Percentiles rank a stretch among this genome's conserved stretches.
phyloP scores from a whole-genome alignment of 805 yeast species.

The Wickerhamiella hasegawae region DNA sequence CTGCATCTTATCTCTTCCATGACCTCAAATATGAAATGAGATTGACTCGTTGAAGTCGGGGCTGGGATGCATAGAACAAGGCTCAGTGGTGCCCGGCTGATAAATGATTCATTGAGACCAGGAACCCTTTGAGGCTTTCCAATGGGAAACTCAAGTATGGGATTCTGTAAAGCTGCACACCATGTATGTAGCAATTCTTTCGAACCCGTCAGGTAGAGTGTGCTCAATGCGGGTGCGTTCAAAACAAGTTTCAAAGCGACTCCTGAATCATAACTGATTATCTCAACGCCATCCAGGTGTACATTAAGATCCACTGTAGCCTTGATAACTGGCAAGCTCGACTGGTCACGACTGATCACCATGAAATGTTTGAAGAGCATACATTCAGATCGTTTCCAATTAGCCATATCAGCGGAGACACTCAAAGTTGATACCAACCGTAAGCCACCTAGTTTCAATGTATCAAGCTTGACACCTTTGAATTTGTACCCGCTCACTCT shows the following conservation, averaged over 20 bases:
- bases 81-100: background rate
- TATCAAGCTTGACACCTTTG: background rate
- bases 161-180: background rate
- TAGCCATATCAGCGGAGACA: background rate
- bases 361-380: background rate
- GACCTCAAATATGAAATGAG: background rate
- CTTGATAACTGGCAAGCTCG: background rate
- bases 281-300: background rate
- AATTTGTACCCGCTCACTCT: background rate
- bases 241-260: background rate
- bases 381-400: background rate
- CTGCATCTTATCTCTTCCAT: background rate
- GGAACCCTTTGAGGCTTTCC: too few species aligned
- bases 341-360: background rate
- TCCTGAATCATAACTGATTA: background rate
- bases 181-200: background rate
- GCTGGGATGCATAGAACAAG: background rate
- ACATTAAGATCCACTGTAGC: background rate
- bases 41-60: background rate
- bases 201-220: background rate
- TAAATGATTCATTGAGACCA: too few species aligned
- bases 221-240: background rate
- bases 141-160: background rate
- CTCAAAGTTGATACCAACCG: background rate
- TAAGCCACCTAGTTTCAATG: background rate